These are phyloP conservation scores for Monosporozyma yasuniensis DNA, from an alignment of 805 yeast genomes.

Conservation along the genomic window DNA sequence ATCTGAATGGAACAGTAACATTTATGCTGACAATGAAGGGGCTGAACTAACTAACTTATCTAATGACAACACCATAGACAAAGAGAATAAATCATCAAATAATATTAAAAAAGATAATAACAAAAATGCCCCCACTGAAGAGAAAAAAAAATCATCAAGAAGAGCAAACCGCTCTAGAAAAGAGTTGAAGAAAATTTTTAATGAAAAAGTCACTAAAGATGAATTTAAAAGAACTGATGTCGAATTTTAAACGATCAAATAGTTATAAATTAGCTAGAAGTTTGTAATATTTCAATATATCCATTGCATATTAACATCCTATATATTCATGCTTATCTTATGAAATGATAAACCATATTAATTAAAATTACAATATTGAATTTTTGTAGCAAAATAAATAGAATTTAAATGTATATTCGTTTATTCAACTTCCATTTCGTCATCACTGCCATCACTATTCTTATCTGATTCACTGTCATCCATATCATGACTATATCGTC, in stretches of 20 bases:
- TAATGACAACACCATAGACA: not conserved
- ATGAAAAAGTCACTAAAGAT: not conserved
- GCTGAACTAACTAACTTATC: not conserved
- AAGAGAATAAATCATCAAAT: not conserved
- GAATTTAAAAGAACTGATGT: not conserved
- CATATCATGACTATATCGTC: no score
- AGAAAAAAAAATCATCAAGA: not conserved
- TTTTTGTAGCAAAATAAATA: not conserved
- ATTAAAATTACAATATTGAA: not conserved
- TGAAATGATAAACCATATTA: not conserved
- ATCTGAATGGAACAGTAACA: not conserved
- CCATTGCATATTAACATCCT: not conserved
- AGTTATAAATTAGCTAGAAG: not conserved
- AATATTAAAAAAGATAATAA: not conserved
- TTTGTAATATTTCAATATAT: not conserved
- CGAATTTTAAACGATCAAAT: not conserved
- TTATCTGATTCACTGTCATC: not conserved
- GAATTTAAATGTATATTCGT: no score
- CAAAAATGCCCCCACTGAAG: not conserved
- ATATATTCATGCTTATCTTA: not conserved
- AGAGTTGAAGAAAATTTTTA: not conserved
- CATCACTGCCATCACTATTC: constrained; percentile 8
- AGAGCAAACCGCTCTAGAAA: not conserved
- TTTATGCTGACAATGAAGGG: not conserved
- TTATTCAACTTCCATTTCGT: no score